These are phyloP conservation scores for Pseudogymnoascus sp. DNA, from an alignment of 2,329 filamentous ascomycete genomes.

Conservation along the genomic window DNA sequence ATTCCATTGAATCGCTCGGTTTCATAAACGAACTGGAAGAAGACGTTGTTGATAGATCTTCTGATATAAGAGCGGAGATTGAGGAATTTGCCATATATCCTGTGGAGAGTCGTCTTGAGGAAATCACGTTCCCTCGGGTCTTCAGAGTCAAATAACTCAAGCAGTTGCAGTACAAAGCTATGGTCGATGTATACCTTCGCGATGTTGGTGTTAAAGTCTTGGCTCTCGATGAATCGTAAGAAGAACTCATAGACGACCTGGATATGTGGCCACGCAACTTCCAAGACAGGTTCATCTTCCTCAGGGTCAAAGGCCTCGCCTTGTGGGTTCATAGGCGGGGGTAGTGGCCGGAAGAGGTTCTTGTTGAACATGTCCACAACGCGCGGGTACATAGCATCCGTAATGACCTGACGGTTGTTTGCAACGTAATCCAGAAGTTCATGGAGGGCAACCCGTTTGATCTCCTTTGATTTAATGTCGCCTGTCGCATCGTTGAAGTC, in stretches of 20 bases:
- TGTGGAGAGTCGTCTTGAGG: constrained; percentile 92
- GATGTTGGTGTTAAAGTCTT: constrained; percentile 99
- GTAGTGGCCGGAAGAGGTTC: constrained; percentile 95
- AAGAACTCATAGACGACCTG: constrained; percentile 99
- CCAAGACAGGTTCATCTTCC: constrained; percentile 94
- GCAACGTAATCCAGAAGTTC: constrained; percentile 96
- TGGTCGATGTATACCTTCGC: constrained; percentile 99
- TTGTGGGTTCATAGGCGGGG: constrained; percentile 93
- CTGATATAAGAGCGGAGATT: constrained; percentile 96
- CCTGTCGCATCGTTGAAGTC: constrained; percentile 98
- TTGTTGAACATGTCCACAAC: constrained; percentile 99
- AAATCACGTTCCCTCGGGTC: constrained; percentile 95
- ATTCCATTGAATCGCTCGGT: constrained; percentile 98
- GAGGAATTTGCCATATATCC: constrained; percentile 98
- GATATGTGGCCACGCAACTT: constrained; percentile 98
- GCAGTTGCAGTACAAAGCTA: constrained; percentile 87
- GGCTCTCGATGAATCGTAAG: constrained; percentile 95
- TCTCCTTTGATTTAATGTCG: constrained; percentile 99
- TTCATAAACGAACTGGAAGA: constrained; percentile 99
- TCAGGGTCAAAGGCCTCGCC: constrained; percentile 97
- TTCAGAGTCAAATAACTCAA: constrained; percentile 98
- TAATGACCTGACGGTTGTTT: constrained; percentile 97
- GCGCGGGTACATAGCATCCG: constrained; percentile 95
- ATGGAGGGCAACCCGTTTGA: constrained; percentile 92
- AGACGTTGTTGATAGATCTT: constrained; percentile 98